A percentile compares a stretch with the other conserved stretches of the same genome.
Evolutionary conservation across 805 yeast species (phyloP).

Genomic region (Saturnispora bothae): DNA sequence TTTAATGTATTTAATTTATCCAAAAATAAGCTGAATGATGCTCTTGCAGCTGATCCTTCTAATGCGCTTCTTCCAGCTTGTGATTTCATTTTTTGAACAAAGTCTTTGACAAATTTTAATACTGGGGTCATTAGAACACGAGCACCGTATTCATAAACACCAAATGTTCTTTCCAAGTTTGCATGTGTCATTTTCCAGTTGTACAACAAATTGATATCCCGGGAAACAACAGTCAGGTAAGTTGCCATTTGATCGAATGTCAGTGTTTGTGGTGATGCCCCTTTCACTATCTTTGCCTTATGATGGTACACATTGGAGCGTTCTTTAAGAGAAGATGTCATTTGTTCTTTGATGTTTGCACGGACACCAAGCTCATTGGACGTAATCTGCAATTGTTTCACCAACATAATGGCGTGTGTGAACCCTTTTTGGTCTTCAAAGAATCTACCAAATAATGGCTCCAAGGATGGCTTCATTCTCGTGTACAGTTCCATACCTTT

Average conservation of each 20-base stretch:
- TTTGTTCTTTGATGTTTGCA: conserved; percentile 10
- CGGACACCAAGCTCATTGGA: conserved; percentile 9
- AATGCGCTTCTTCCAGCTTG: neutral
- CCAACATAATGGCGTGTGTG: conserved; percentile 15
- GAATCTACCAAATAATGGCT: conserved; percentile 11
- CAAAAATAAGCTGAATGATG: conserved; percentile 11
- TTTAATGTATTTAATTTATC: conserved; percentile 14
- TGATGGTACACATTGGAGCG: conserved; percentile 10
- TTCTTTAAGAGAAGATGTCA: conserved; percentile 9
- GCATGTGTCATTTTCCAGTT: conserved; percentile 20
- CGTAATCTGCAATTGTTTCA: conserved; percentile 15
- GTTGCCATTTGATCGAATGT: conserved; percentile 13
- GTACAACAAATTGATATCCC: conserved; percentile 18
- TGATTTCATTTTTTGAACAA: conserved; percentile 9
- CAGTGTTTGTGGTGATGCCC: too few relatives aligned
- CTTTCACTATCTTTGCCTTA: conserved; percentile 2
- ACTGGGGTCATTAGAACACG: conserved; percentile 16
- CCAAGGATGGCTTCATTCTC: conserved; percentile 9
- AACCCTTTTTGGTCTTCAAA: conserved; percentile 16
- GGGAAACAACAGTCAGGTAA: conserved; percentile 14
- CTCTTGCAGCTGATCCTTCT: neutral
- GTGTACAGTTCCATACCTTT: conserved; percentile 13
- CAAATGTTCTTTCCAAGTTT: conserved; percentile 15
- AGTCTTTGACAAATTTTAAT: conserved; percentile 14
- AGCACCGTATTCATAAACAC: conserved; percentile 14